Percentiles rank a stretch among this genome's conserved stretches.
phyloP scores from a whole-genome alignment of 2,329 filamentous ascomycete species.

The Microcyclospora pomicola region DNA sequence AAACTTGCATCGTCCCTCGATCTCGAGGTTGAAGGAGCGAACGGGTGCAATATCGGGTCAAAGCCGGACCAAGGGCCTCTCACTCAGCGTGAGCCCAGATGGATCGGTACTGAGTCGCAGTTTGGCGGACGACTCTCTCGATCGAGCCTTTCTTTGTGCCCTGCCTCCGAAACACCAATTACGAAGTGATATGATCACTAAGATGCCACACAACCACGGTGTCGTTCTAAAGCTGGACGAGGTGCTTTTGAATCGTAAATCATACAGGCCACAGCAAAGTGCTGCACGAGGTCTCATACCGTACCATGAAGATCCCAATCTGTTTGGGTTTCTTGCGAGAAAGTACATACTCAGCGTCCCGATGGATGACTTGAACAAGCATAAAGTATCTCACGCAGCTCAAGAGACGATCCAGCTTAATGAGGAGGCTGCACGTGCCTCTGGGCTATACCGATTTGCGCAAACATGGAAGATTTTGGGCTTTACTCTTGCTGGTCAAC shows the following conservation, averaged over 20 bases:
- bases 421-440: slow-evolving; percentile 38
- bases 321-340: slow-evolving; percentile 5
- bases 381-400: not conserved
- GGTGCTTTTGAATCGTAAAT: slow-evolving; percentile 14
- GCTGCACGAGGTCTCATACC: slow-evolving; percentile 14
- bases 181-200: slow-evolving; percentile 6
- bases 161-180: slow-evolving; percentile 7
- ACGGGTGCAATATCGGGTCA: slow-evolving; percentile 9
- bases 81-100: slow-evolving; percentile 20
- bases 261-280: slow-evolving; percentile 15
- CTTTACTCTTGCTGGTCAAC: slow-evolving; percentile 20
- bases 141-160: slow-evolving; percentile 41
- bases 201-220: slow-evolving; percentile 1
- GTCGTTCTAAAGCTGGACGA: slow-evolving; percentile 23
- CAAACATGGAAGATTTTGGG: slow-evolving; percentile 47
- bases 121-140: slow-evolving; percentile 43
- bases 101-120: slow-evolving; percentile 24
- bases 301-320: slow-evolving; percentile 7
- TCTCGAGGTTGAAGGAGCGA: not conserved
- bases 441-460: slow-evolving; percentile 30
- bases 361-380: slow-evolving; percentile 3
- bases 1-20: slow-evolving; percentile 22
- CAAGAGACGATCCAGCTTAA: slow-evolving; percentile 23
- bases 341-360: slow-evolving; percentile 1
- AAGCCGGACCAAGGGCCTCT: slow-evolving; percentile 1